phyloP scores from a whole-genome alignment of 176 grass and related monocot species.

The Lolium rigidum region DNA sequence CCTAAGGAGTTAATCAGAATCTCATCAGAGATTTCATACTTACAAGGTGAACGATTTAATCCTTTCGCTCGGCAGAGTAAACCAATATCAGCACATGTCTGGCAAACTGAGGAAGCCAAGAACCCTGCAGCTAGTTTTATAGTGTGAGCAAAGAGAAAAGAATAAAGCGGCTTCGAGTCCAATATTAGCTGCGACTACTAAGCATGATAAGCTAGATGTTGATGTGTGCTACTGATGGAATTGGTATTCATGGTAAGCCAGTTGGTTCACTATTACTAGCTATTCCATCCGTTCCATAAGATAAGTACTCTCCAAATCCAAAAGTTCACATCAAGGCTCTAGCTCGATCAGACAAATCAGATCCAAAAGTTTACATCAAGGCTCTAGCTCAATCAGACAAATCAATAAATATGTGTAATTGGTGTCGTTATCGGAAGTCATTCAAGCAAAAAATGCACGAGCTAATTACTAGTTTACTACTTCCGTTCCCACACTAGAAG shows the following conservation, averaged over 20 bases:
- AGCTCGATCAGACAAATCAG: not conserved
- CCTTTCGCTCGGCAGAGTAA: not conserved
- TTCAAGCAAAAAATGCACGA: conserved; percentile 19
- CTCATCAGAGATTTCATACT: not conserved
- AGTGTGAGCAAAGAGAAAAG: not conserved
- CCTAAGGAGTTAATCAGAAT: conserved; percentile 13
- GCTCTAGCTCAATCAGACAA: not conserved
- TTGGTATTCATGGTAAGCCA: not conserved
- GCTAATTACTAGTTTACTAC: not conserved
- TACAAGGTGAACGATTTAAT: not conserved
- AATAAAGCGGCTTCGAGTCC: not conserved
- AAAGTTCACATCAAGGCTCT: not conserved
- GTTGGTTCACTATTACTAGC: not conserved
- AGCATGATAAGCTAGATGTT: not conserved
- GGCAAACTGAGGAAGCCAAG: not conserved
- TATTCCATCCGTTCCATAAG: not conserved
- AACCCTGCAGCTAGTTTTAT: not conserved
- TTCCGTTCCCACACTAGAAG: too few species aligned
- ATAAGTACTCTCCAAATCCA: not conserved
- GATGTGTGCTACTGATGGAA: not conserved
- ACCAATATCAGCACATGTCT: not conserved
- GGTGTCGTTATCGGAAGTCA: not conserved
- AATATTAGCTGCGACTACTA: not conserved
- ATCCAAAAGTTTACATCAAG: not conserved
- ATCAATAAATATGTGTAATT: conserved; percentile 4